Evolutionary conservation across 2,329 filamentous ascomycete genomes (phyloP).

Genomic region (Aspergillus neoniger): DNA sequence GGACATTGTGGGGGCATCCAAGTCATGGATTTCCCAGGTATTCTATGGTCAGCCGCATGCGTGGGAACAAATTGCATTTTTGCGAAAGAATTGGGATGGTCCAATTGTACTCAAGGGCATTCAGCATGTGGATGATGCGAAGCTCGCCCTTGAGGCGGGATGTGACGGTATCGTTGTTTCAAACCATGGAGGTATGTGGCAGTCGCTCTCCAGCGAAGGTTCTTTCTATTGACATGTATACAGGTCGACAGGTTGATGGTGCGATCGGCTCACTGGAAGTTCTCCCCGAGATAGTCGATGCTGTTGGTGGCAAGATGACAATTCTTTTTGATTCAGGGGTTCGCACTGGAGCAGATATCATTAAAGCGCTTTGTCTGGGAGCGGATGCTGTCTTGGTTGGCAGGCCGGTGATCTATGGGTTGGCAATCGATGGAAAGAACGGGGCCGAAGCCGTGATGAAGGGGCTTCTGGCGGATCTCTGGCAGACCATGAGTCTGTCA

Average conservation of each 20-base stretch:
- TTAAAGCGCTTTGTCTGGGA: constrained; percentile 57
- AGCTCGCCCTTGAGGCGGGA: constrained; percentile 46
- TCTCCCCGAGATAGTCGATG: constrained; percentile 62
- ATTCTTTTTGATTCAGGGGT: constrained; percentile 57
- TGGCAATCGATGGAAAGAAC: constrained; percentile 56
- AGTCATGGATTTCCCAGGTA: constrained; percentile 55
- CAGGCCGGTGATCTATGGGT: constrained; percentile 60
- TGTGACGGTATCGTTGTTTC: constrained; percentile 54
- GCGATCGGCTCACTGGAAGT: constrained; percentile 55
- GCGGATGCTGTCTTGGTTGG: constrained; percentile 61
- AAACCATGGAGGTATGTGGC: constrained; percentile 52
- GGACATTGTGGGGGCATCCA: constrained; percentile 52
- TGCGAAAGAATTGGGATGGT: constrained; percentile 63
- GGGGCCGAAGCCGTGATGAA: constrained; percentile 57
- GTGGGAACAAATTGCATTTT: constrained; percentile 63
- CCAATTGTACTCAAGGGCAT: constrained; percentile 66
- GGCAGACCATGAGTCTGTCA: constrained; percentile 58
- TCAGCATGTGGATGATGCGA: constrained; percentile 53
- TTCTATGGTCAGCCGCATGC: constrained; percentile 57
- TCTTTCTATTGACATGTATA: neutral
- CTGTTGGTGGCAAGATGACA: constrained; percentile 52
- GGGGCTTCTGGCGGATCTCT: constrained; percentile 55
- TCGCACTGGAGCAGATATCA: constrained; percentile 52
- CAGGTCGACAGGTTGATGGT: constrained; percentile 53
- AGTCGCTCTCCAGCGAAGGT: neutral